Evolutionary conservation across 805 yeast species (phyloP), one percentile per base, ranked within the genome.

Genomic region (Metschnikowia arizonensis): DNA sequence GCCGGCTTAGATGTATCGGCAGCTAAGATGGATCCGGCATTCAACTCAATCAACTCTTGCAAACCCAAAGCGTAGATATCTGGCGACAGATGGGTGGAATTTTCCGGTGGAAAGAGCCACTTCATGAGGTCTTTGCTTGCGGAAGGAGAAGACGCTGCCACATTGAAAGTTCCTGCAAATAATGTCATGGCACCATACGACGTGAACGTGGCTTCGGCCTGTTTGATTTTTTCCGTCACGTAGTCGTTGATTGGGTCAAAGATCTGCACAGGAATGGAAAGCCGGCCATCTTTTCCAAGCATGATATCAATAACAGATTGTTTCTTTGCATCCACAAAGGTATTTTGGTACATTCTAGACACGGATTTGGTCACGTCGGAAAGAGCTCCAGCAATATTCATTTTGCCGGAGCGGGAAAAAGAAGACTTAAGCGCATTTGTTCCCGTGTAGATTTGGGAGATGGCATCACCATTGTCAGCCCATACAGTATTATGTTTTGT

Each of bases 311-410:
- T 90, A 1, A 89, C 85, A n/a, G 81, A 78, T 61, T 93, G 99
- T 50, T 89, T 86, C 34, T 82, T 83, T 56, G 86, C 86, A 65
- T 93, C 99, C 57, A 88, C 90, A 65, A 93, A 93, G 52, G 95
- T 91, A 66, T 93, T 93, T 61, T 93, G 91, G 63, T 93, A 93
- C 79, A 93, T 82, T 64, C 99, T 76, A 33, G 95, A 83, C 7
- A 93, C 96, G 0, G 97, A 88, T 65, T 93, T 93, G 1, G 98
- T 89, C 3, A 95, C 97, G 66, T 93, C 99, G 0, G 96, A 85
- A n/a, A 93, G 66, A 0, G 97, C 97, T 29, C 98, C 97, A 0
- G 98, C 98, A 44, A 93, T 68, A 35, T 91, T 88, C 97, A 90
- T 89, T 58, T 90, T 91, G 19, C 99, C 99, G 24, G 87, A 83